phyloP scores from a whole-genome alignment of 805 yeast genomes.

The Schwanniomyces pseudopolymorphus region DNA sequence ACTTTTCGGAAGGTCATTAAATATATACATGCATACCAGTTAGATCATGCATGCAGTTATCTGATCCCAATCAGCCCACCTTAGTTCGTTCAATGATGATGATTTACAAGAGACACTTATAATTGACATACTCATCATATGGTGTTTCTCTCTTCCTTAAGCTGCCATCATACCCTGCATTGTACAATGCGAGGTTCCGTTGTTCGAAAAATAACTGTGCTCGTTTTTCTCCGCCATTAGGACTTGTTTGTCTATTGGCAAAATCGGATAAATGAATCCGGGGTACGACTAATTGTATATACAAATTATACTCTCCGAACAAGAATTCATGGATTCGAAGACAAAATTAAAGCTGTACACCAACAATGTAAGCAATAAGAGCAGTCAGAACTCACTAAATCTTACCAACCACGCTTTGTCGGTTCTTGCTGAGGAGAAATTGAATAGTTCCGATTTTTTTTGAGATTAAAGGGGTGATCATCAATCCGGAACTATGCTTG shows the following conservation, averaged over 20 bases:
- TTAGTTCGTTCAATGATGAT: conserved; percentile 62
- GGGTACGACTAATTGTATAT: background rate
- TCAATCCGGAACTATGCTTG: background rate
- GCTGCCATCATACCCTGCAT: background rate
- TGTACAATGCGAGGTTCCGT: background rate
- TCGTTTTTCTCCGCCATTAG: background rate
- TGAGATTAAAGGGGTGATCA: background rate
- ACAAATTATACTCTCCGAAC: background rate
- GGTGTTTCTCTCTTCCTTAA: background rate
- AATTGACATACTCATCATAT: background rate
- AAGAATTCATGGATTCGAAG: background rate
- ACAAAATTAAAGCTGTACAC: background rate
- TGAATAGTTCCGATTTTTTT: background rate
- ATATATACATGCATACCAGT: no score
- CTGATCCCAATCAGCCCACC: conserved; percentile 33
- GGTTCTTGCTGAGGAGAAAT: background rate
- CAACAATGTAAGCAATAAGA: background rate
- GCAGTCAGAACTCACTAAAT: background rate
- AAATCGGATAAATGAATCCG: background rate
- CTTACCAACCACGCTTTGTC: background rate
- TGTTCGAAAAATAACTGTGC: conserved; percentile 1
- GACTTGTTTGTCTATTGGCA: background rate
- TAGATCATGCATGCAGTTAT: no score
- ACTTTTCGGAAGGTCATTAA: no score
- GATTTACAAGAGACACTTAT: background rate